These are phyloP conservation scores for Vigna radiata DNA, from an alignment of 306 rosid species.

Conservation along the genomic window DNA sequence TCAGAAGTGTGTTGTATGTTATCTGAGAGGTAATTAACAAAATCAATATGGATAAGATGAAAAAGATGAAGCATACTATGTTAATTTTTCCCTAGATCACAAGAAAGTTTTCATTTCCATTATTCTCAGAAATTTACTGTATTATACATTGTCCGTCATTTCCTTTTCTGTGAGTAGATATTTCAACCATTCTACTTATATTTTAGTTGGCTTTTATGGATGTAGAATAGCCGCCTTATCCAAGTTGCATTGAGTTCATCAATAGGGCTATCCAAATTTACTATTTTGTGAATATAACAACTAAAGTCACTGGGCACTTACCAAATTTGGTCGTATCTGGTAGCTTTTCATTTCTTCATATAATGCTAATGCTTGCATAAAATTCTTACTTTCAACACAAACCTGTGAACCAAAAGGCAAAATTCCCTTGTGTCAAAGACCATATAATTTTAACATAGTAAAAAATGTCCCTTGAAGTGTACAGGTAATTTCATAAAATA, in stretches of 20 bases:
- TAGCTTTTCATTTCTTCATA: conserved; percentile 85
- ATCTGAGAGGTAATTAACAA: conserved; percentile 60
- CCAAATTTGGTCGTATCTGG: conserved; percentile 78
- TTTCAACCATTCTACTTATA: conserved; percentile 17
- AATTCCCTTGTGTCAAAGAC: conserved; percentile 37
- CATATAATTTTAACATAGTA: conserved; percentile 22
- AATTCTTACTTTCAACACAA: conserved; percentile 72
- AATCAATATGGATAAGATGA: conserved; percentile 26
- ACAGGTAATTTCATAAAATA: conserved; percentile 30
- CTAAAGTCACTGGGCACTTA: conserved; percentile 51
- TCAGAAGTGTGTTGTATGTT: conserved; percentile 84
- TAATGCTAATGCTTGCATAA: conserved; percentile 66
- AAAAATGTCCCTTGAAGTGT: conserved; percentile 23
- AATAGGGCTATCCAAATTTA: conserved; percentile 30
- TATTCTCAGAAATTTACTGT: conserved; percentile 10
- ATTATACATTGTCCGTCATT: conserved; percentile 34
- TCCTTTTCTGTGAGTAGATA: conserved; percentile 29
- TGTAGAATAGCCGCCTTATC: conserved; percentile 35
- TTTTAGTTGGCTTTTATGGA: conserved; percentile 29
- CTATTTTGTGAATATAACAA: conserved; percentile 43
- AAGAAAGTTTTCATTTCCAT: conserved; percentile 34
- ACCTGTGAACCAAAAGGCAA: conserved; percentile 64
- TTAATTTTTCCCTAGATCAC: conserved; percentile 21
- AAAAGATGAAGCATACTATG: conserved; percentile 31
- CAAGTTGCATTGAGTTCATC: conserved; percentile 28